phyloP scores from a whole-genome alignment of 1,284 basidiomycete species.

The Testicularia cyperi region DNA sequence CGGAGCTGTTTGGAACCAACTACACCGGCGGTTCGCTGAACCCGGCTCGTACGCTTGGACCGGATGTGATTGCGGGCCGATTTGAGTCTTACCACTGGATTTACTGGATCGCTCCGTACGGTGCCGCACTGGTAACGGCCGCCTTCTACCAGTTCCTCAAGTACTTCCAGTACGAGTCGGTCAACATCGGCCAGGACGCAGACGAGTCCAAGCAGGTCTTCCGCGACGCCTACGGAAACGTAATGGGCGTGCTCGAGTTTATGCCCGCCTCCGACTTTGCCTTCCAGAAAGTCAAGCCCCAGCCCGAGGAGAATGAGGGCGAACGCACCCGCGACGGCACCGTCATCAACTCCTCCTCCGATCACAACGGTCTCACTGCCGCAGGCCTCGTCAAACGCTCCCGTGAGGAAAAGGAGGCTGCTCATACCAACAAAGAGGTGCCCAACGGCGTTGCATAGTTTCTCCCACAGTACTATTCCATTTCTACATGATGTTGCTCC shows the following conservation, averaged over 20 bases:
- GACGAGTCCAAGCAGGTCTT: constrained; percentile 37
- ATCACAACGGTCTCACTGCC: constrained; percentile 5
- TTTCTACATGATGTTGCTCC: no score
- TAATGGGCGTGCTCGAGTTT: constrained; percentile 37
- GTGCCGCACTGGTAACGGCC: constrained; percentile 29
- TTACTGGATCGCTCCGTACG: constrained; percentile 44
- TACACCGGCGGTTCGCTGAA: constrained; percentile 51
- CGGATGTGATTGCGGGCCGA: constrained; percentile 25
- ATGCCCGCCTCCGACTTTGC: constrained; percentile 22
- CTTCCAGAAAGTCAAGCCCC: constrained; percentile 7
- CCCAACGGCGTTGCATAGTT: constrained; percentile 10
- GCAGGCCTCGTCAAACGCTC: constrained; percentile 17
- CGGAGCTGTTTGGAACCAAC: constrained; percentile 42
- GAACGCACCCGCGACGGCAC: neutral
- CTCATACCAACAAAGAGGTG: constrained; percentile 10
- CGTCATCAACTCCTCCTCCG: no score
- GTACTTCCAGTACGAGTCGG: constrained; percentile 41
- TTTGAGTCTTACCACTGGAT: constrained; percentile 44
- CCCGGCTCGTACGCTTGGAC: constrained; percentile 47
- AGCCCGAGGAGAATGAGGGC: constrained; percentile 18
- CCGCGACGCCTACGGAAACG: constrained; percentile 34
- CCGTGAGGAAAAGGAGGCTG: constrained; percentile 15
- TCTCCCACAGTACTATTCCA: no score
- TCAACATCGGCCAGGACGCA: constrained; percentile 41
- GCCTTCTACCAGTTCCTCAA: constrained; percentile 42